Evolutionary conservation across 2,329 filamentous ascomycete species (phyloP), one percentile per base, ranked within the genome.

Genomic region (Curvularia sp.): DNA sequence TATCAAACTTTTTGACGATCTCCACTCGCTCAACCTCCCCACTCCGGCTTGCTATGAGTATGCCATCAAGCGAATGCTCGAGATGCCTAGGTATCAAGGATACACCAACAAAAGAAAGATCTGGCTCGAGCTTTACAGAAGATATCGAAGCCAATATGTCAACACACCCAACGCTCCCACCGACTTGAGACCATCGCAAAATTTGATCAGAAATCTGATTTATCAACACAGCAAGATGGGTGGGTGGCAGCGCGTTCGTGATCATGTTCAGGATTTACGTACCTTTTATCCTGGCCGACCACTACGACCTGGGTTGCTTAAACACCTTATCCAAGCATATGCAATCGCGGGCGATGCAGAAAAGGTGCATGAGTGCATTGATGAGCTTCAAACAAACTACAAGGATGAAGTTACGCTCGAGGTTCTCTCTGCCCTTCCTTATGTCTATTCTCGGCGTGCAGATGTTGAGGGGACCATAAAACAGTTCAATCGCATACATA

Each of bases 401-500:
- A 46, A 46, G 9, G 20, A 50, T n/a, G 43, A 51, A 5, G 38
- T 69, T 7, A 55, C 64, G 13, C 43, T 69, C 4, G 53, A 58
- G 4, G 47, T 66, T 26, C 43, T 75, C 3, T 63, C 66, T 9
- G 55, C 64, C 15, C 67, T 93, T 3, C 80, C 96, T 41, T 86
- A 90, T 63, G 89, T 89, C 0, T 86, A 94, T 76, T 88, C 92
- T 1, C 84, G 86, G 56, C 81, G 86, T 49, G 90, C 88, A 2
- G 86, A 96, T 64, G 74, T 89, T 0, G 70, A 79, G 3, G 81
- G 85, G 50, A 86, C 89, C 0, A 78, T 85, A 49, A 74, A 80
- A 20, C 84, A 88, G 35, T 89, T 97, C 60, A 71, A 86, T 47
- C 80, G 83, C n/a, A 86, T 95, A 55, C 71, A 74, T 24, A 67